phyloP scores from a whole-genome alignment of 31 red algal genomes.

The Porphyra umbilicalis region DNA sequence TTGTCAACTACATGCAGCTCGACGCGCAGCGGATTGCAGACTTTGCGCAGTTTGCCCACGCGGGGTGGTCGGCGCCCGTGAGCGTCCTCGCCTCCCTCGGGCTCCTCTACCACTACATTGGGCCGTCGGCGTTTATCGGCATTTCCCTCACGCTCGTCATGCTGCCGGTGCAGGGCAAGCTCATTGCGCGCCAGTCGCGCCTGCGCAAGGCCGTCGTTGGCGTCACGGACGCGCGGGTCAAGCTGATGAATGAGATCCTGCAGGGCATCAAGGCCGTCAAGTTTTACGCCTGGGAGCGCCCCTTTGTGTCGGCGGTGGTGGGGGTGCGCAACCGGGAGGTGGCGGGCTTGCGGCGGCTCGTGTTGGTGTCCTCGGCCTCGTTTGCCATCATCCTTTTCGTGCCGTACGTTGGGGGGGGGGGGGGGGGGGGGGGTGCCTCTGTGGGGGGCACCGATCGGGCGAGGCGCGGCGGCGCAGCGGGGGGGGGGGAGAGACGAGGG shows the following conservation, averaged over 20 bases:
- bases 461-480: no score
- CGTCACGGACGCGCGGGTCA: slow-evolving; percentile 21
- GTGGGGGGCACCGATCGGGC: no score
- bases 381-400: not conserved
- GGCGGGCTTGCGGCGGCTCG: not conserved
- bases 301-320: not conserved
- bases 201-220: slow-evolving; percentile 6
- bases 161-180: slow-evolving; percentile 15
- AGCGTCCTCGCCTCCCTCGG: slow-evolving; percentile 16
- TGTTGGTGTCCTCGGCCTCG: not conserved
- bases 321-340: not conserved
- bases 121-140: slow-evolving; percentile 16
- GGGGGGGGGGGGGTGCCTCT: no score
- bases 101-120: slow-evolving; percentile 12
- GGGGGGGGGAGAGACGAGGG: no score
- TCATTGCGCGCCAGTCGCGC: slow-evolving; percentile 1
- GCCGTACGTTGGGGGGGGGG: no score
- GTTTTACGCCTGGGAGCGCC: slow-evolving; percentile 30
- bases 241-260: slow-evolving; percentile 23
- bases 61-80: slow-evolving; percentile 10
- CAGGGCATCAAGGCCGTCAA: slow-evolving; percentile 33
- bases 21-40: slow-evolving; percentile 16
- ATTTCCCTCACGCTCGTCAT: slow-evolving; percentile 8
- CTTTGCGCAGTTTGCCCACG: slow-evolving; percentile 14
- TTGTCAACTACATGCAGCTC: slow-evolving; percentile 14